Base-by-base conservation (phyloP, 345 rosid genomes). In the Camelina neglecta region DNA sequence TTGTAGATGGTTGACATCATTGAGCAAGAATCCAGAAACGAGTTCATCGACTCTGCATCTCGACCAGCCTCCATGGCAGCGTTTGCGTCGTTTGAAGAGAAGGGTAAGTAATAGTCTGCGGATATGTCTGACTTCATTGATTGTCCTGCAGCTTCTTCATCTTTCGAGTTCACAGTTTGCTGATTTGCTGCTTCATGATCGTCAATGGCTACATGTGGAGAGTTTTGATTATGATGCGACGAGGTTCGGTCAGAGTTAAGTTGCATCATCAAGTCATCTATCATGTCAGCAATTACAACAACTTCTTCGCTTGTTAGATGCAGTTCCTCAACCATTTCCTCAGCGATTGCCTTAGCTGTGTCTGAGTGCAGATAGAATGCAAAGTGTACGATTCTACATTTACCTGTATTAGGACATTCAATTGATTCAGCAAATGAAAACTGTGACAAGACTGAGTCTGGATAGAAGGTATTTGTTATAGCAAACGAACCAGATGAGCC, bases 321-420 rank as follows among this genome's bases (percentile, higher is more conserved):
- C 54, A 94, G 83, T 64, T 92, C 84, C 79, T 92, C 97, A 71
- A 85, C 93, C 98, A 94, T 94, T 85, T 94, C 97, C 82, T 80
- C 84, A 23, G 93, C 86, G 2, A 94, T 85, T 31, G 93, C 87
- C 50, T 73, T 67, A 26, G 89, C 84, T 11, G 98, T 94, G 75
- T 94, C 98, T 6, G 89, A 83, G 59, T 88, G 81, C 29, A 89
- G 85, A 69, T 78, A 90, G 82, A 89, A 94, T 11, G 77, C 56
- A 75, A 94, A 94, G 77, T 90, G 87, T 62, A 94, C 83, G 62
- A 89, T 87, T 61, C 83, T 87, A 56, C 79, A 87, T 66, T 65
- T 72, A 53, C 73, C 81, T 77, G 76, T 65, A 48, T 45, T 26
- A 64, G 3, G 66, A 47, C 47, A 71, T 20, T 29, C 15, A 47